These are phyloP conservation scores for Nannizzia gypsea DNA, from an alignment of 2,329 filamentous ascomycete species.

Conservation along the genomic window DNA sequence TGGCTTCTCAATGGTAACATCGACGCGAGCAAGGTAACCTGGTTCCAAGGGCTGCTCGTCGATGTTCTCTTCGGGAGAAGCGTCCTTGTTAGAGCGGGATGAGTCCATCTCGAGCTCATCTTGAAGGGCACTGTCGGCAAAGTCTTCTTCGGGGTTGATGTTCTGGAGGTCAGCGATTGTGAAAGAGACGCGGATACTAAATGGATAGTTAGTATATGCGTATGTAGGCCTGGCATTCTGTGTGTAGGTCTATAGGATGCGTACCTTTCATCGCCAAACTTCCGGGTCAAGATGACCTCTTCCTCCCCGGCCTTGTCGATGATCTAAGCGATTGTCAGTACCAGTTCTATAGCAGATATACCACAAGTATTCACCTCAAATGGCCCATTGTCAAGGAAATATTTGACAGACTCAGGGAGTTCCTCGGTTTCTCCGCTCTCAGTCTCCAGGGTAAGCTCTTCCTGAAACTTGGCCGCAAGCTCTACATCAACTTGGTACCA, in stretches of 20 bases:
- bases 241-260: slow-evolving; percentile 21
- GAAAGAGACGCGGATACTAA: slow-evolving; percentile 66
- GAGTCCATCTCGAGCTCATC: slow-evolving; percentile 44
- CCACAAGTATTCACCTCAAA: slow-evolving; percentile 52
- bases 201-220: background rate
- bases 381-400: slow-evolving; percentile 74
- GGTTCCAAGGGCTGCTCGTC: slow-evolving; percentile 39
- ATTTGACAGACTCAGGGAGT: slow-evolving; percentile 64
- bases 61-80: slow-evolving; percentile 46
- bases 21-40: slow-evolving; percentile 68
- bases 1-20: slow-evolving; percentile 79
- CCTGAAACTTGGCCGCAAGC: slow-evolving; percentile 72
- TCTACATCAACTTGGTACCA: slow-evolving; percentile 53
- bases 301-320: slow-evolving; percentile 74
- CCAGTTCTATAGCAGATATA: background rate
- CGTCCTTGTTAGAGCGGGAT: slow-evolving; percentile 44
- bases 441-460: slow-evolving; percentile 72
- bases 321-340: slow-evolving; percentile 29
- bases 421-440: slow-evolving; percentile 64
- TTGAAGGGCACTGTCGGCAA: slow-evolving; percentile 45
- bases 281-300: slow-evolving; percentile 73
- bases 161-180: slow-evolving; percentile 71
- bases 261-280: slow-evolving; percentile 79
- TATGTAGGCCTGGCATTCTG: background rate
- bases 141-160: slow-evolving; percentile 48